These are phyloP conservation scores for Erysimum cheiri DNA, from an alignment of 441 rosid species.

Conservation along the genomic window DNA sequence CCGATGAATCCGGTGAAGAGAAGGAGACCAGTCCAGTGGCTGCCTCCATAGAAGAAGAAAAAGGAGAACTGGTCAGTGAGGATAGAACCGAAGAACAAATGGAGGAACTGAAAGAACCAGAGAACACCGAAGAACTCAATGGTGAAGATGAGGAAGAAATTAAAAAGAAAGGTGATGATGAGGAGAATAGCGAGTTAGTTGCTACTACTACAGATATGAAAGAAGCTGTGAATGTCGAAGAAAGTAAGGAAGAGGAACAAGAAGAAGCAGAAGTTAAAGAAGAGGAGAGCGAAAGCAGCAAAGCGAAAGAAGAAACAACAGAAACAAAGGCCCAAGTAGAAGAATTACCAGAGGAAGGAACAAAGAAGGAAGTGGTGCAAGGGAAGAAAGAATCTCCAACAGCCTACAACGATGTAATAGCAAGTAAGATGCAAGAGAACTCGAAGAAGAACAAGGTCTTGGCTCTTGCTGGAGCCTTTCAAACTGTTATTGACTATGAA, in stretches of 20 bases:
- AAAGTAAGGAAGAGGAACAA: conserved; percentile 28
- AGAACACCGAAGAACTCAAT: conserved; percentile 20
- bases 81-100: conserved; percentile 17
- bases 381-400: conserved; percentile 70
- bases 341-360: conserved; percentile 31
- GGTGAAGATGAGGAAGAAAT: conserved; percentile 36
- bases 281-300: conserved; percentile 42
- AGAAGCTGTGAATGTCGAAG: conserved; percentile 39
- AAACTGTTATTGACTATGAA: conserved; percentile 87
- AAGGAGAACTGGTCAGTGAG: conserved; percentile 22
- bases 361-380: conserved; percentile 44
- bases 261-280: conserved; percentile 28
- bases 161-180: conserved; percentile 37
- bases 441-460: conserved; percentile 78
- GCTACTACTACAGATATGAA: conserved; percentile 17
- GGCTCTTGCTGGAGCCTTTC: conserved; percentile 87
- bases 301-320: conserved; percentile 27
- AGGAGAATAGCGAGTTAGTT: conserved; percentile 36
- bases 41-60: conserved; percentile 35
- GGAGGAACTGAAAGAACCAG: conserved; percentile 40
- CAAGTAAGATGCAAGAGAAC: conserved; percentile 62
- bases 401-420: conserved; percentile 80
- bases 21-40: conserved; percentile 15
- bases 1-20: conserved; percentile 37
- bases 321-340: conserved; percentile 36